These are phyloP conservation scores for Chlorella vulgaris DNA, from an alignment of 139 green algal species.

Conservation along the genomic window DNA sequence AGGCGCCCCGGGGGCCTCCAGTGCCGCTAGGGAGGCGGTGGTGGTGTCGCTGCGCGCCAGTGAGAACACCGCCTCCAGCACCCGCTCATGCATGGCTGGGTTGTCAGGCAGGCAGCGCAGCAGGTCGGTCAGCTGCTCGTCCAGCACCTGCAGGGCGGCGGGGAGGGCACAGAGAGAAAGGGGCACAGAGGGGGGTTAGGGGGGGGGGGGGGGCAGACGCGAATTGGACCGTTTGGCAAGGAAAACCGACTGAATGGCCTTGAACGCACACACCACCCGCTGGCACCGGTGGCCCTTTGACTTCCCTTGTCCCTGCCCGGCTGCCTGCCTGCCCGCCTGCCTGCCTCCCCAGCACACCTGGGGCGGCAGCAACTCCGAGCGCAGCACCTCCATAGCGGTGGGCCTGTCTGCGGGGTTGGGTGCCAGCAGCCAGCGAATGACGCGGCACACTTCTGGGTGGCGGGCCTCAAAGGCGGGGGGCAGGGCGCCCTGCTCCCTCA, in stretches of 20 bases:
- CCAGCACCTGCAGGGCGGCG: slow-evolving; percentile 59
- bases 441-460: slow-evolving; percentile 55
- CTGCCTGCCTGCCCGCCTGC: not conserved
- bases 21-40: not conserved
- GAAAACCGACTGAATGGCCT: no score
- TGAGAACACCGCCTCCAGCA: slow-evolving; percentile 80
- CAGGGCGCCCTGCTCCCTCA: slow-evolving; percentile 69
- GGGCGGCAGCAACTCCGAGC: slow-evolving; percentile 77
- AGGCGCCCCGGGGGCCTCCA: slow-evolving; percentile 30
- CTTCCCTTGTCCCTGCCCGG: no score
- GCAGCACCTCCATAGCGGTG: slow-evolving; percentile 75
- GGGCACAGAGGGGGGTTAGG: not conserved
- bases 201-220: not conserved
- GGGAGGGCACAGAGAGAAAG: no score
- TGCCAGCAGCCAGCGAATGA: slow-evolving; percentile 77
- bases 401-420: slow-evolving; percentile 77
- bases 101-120: slow-evolving; percentile 82
- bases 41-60: slow-evolving; percentile 14
- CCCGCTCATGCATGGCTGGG: slow-evolving; percentile 58
- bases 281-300: no score
- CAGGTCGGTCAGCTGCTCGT: slow-evolving; percentile 88
- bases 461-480: slow-evolving; percentile 66
- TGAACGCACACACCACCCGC: no score
- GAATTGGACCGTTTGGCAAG: no score
- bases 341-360: not conserved